phyloP scores from a whole-genome alignment of 306 rosid species.

The Cicer bijugum region DNA sequence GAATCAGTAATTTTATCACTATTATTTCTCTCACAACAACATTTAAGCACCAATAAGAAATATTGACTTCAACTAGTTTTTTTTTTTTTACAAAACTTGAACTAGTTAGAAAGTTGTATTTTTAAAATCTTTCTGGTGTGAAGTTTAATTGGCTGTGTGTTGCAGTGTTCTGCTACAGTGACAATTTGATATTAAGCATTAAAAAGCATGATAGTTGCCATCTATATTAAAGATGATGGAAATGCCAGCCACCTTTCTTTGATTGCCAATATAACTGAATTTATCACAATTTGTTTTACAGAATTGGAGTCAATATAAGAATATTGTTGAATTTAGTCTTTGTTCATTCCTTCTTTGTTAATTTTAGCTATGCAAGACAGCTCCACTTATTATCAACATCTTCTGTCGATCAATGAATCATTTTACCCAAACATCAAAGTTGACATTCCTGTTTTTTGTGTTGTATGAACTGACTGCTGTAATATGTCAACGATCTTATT shows the following conservation, averaged over 20 bases:
- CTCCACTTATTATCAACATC: slow-evolving; percentile 4
- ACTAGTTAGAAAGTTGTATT: slow-evolving; percentile 7
- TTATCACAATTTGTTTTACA: slow-evolving; percentile 8
- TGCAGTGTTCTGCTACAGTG: neutral
- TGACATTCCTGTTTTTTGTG: slow-evolving; percentile 29
- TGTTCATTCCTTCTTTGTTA: neutral
- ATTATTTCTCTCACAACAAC: neutral
- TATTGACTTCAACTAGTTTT: slow-evolving; percentile 1
- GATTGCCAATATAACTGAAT: slow-evolving; percentile 5
- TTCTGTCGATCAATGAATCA: slow-evolving; percentile 11
- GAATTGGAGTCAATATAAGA: neutral
- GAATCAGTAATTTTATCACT: neutral
- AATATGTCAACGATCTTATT: neutral
- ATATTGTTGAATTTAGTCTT: neutral
- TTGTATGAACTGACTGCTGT: slow-evolving; percentile 24
- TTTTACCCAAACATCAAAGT: slow-evolving; percentile 16
- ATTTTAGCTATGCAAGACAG: slow-evolving; percentile 10
- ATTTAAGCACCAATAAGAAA: slow-evolving; percentile 8
- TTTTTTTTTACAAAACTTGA: neutral
- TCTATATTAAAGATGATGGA: slow-evolving; percentile 6
- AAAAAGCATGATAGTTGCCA: neutral
- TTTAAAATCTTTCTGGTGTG: neutral
- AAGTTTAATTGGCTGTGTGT: neutral
- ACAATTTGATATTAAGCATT: neutral
- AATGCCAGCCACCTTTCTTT: neutral